Percentiles rank a stretch among this genome's conserved stretches.
These are phyloP conservation scores for Ustilaginoidea virens DNA, from an alignment of 2,329 filamentous ascomycete species.

Conservation along the genomic window DNA sequence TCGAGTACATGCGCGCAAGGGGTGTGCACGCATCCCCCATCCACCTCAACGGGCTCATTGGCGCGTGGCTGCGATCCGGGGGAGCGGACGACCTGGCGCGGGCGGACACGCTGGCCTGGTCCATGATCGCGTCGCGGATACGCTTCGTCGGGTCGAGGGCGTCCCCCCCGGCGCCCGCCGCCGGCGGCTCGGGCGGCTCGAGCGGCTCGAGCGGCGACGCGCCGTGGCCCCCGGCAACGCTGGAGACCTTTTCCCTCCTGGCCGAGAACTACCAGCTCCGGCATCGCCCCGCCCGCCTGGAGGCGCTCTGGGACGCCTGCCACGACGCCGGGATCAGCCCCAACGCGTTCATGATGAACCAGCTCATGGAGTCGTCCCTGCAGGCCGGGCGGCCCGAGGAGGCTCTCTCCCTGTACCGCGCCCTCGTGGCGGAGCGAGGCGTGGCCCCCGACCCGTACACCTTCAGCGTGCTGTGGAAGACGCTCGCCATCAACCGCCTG, in stretches of 20 bases:
- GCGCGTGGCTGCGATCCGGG: slow-evolving; percentile 56
- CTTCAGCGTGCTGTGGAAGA: slow-evolving; percentile 52
- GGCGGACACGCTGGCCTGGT: slow-evolving; percentile 57
- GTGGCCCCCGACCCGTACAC: slow-evolving; percentile 51
- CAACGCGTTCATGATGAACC: slow-evolving; percentile 66
- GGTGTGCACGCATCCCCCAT: slow-evolving; percentile 54
- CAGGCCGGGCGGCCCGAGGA: slow-evolving; percentile 38
- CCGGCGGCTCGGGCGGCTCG: too few relatives aligned
- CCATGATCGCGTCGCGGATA: slow-evolving; percentile 58
- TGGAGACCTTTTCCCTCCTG: slow-evolving; percentile 66
- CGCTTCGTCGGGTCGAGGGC: slow-evolving; percentile 40
- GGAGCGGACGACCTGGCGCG: slow-evolving; percentile 35
- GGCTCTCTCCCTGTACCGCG: slow-evolving; percentile 39
- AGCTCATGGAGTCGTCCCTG: slow-evolving; percentile 53
- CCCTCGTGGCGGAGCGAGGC: slow-evolving; percentile 31
- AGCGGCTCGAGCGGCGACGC: not conserved
- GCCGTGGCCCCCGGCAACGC: slow-evolving; percentile 41
- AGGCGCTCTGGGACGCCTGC: slow-evolving; percentile 47
- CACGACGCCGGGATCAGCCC: slow-evolving; percentile 46
- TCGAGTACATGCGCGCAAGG: slow-evolving; percentile 59
- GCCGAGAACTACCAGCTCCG: slow-evolving; percentile 56
- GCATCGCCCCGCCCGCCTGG: slow-evolving; percentile 39
- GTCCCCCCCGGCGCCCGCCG: not conserved
- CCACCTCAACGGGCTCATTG: slow-evolving; percentile 71
- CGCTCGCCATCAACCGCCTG: slow-evolving; percentile 34